Evolutionary conservation across 2,329 filamentous ascomycete species (phyloP).

Genomic region (Cladophialophora psammophila): DNA sequence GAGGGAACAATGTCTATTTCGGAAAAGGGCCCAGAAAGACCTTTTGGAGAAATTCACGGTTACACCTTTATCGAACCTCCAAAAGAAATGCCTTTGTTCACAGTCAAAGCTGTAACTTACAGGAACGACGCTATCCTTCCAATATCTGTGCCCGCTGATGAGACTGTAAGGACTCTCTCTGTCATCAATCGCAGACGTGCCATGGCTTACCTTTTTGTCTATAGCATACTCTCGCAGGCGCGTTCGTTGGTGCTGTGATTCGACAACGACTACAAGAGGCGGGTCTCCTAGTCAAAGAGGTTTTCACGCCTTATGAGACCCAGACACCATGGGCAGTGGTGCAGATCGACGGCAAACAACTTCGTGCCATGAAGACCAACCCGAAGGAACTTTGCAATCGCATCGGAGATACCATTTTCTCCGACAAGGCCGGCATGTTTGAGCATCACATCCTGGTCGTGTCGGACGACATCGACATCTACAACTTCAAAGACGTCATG

Average conservation of each 20-base stretch:
- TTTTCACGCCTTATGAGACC: constrained; percentile 49
- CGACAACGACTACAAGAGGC: constrained; percentile 3
- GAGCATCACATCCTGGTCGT: constrained; percentile 57
- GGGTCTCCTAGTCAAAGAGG: constrained; percentile 6
- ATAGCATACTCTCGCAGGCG: not conserved
- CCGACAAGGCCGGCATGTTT: constrained; percentile 52
- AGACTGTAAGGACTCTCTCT: not conserved
- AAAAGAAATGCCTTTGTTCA: constrained; percentile 52
- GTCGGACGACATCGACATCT: constrained; percentile 57
- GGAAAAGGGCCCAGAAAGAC: constrained; percentile 55
- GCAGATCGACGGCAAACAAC: constrained; percentile 64
- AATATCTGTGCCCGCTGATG: not conserved
- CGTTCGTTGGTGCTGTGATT: constrained; percentile 46
- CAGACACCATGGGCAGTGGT: constrained; percentile 57
- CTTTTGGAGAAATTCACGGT: constrained; percentile 59
- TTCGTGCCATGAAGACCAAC: constrained; percentile 58
- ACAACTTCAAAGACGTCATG: constrained; percentile 58
- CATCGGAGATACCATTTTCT: constrained; percentile 63
- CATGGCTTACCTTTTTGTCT: not conserved
- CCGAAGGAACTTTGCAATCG: constrained; percentile 49
- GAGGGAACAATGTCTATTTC: constrained; percentile 58
- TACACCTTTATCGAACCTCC: constrained; percentile 55
- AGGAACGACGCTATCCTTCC: constrained; percentile 43
- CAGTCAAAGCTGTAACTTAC: constrained; percentile 57
- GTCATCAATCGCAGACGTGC: not conserved